phyloP scores from a whole-genome alignment of 805 yeast genomes.

The Candida cerambycidarum region DNA sequence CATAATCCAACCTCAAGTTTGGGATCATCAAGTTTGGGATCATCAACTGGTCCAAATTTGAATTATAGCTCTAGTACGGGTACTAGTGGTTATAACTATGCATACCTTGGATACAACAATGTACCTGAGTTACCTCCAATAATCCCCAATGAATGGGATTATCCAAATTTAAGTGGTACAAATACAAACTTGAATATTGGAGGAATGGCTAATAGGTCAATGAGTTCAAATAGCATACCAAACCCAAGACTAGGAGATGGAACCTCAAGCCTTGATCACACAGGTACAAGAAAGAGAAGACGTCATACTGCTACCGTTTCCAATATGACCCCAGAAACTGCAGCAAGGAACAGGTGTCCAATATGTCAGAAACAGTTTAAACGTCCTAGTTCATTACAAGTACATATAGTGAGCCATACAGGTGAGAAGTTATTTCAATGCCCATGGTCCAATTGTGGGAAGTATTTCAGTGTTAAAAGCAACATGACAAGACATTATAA shows the following conservation, averaged over 20 bases:
- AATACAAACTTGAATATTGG: neutral
- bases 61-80: slow-evolving; percentile 1
- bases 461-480: slow-evolving; percentile 70
- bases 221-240: neutral
- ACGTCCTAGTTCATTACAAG: slow-evolving; percentile 78
- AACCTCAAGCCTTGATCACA: neutral
- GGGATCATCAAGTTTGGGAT: neutral
- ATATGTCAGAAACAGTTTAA: slow-evolving; percentile 76
- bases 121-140: slow-evolving; percentile 11
- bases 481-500: slow-evolving; percentile 80
- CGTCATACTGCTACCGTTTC: slow-evolving; percentile 22
- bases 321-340: slow-evolving; percentile 45
- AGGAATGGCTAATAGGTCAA: neutral
- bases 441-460: slow-evolving; percentile 62
- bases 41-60: neutral
- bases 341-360: slow-evolving; percentile 46
- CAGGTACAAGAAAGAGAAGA: slow-evolving; percentile 12
- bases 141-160: slow-evolving; percentile 9
- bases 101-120: neutral
- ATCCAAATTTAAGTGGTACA: neutral
- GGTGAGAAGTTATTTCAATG: slow-evolving; percentile 38
- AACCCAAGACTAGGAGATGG: neutral
- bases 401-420: slow-evolving; percentile 73
- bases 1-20: neutral
- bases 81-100: neutral